Evolutionary conservation across 2,329 filamentous ascomycete genomes (phyloP), one percentile per base, ranked within the genome.

Genomic region (Hymenoscyphus repandus): DNA sequence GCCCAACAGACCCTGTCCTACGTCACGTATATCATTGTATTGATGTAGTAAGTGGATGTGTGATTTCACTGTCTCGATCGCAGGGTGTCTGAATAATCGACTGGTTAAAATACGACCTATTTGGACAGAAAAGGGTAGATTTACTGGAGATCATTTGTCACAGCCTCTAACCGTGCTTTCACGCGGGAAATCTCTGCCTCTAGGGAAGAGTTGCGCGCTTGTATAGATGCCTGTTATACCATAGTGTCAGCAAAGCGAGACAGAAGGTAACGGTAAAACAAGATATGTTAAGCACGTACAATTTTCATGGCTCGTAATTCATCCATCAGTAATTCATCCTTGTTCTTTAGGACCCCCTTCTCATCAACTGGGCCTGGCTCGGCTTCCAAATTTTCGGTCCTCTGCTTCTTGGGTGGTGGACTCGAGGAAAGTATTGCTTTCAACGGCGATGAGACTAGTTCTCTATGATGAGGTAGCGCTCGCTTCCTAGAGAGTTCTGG

Each of bases 21-120:
- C 71, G 64, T 88, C 85, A 55, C 83, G 81, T 59, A 87, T 80
- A 64, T 86, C 83, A 60, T 88, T 88, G 68, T 88, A 88, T 51
- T 79, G 71, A 57, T 86, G 83, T 31, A 88, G 70, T 3, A 83
- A 70, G 52, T 74, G 74, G 61, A 88, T 88, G 64, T 88, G 84
- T 31, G 70, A 69, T 48, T 80, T 76, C 46, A 85, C 79, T 9
- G 79, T 77, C 17, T 69, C 67, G 37, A 77, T 71, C 6, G 65
- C 63, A 12, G 61, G 60, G 33, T 56, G 18, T 34, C 56, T 61
- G 20, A 15, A 30, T n/a, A 7, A 18, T 2, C 37, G 36, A 31
- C 48, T 45, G 40, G 45, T 12, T 27, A n/a, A 2, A 27, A 27
- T 5, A n/a, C n/a, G 1, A 30, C 17, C 11, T 32, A 13, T 10